These are phyloP conservation scores for Cajanus cajan DNA, from an alignment of 306 rosid genomes.

Conservation along the genomic window DNA sequence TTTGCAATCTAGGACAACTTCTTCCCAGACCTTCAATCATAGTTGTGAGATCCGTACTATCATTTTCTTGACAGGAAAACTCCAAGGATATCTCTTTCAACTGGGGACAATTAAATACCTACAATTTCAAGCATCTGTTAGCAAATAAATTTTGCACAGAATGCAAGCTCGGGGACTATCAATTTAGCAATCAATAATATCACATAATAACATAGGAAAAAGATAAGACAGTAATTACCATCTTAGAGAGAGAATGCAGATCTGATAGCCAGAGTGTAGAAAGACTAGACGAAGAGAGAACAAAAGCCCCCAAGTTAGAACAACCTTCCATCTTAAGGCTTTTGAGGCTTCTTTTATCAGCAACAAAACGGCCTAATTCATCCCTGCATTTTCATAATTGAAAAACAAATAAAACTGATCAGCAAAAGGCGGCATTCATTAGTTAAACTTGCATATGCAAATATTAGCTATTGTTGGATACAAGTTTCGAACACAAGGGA, in stretches of 20 bases:
- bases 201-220: neutral
- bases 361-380: conserved; percentile 86
- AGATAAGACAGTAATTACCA: conserved; percentile 53
- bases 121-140: conserved; percentile 24
- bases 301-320: conserved; percentile 71
- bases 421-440: conserved; percentile 16
- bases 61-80: conserved; percentile 71
- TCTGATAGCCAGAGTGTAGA: conserved; percentile 91
- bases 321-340: conserved; percentile 93
- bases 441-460: neutral
- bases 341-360: conserved; percentile 73
- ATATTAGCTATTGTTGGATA: neutral
- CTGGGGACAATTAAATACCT: conserved; percentile 89
- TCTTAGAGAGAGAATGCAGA: conserved; percentile 76
- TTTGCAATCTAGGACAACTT: conserved; percentile 76
- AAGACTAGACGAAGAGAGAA: conserved; percentile 75
- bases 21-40: conserved; percentile 72
- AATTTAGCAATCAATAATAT: neutral
- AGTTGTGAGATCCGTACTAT: conserved; percentile 63
- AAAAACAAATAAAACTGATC: conserved; percentile 10
- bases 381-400: conserved; percentile 53
- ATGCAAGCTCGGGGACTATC: neutral
- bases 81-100: conserved; percentile 85
- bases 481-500: neutral
- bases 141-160: conserved; percentile 6